Evolutionary conservation across 495 filamentous ascomycete species (phyloP).

Genomic region (Neurospora sp.): DNA sequence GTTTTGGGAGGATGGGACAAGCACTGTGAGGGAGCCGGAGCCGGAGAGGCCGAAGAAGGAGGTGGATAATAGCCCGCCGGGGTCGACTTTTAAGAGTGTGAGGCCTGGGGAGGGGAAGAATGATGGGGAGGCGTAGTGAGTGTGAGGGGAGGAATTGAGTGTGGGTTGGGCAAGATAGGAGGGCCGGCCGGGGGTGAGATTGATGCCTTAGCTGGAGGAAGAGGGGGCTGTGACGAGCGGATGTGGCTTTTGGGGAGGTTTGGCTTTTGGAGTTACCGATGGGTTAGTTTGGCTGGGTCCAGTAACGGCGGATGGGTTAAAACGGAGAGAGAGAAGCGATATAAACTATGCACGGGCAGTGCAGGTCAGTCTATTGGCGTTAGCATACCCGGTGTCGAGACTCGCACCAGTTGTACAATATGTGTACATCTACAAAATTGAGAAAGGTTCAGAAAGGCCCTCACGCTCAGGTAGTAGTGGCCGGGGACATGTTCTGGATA

Average conservation of each 20-base stretch:
- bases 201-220: background rate
- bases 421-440: background rate
- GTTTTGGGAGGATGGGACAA: slow-evolving; percentile 57
- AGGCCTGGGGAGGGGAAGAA: slow-evolving; percentile 3
- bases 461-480: background rate
- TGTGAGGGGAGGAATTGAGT: background rate
- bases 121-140: background rate
- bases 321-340: background rate
- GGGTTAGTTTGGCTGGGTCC: background rate
- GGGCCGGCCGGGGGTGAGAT: too few species aligned
- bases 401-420: background rate
- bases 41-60: slow-evolving; percentile 3
- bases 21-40: slow-evolving; percentile 8
- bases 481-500: background rate
- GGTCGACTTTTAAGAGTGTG: slow-evolving; percentile 19
- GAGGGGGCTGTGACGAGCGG: background rate
- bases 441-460: background rate
- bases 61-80: slow-evolving; percentile 12
- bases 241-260: background rate
- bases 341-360: background rate
- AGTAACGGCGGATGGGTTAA: background rate
- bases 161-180: background rate
- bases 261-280: background rate
- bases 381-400: background rate
- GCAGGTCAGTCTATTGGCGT: background rate